Evolutionary conservation across 1,139 yeast species (phyloP).

Genomic region (Pneumocystis murina): DNA sequence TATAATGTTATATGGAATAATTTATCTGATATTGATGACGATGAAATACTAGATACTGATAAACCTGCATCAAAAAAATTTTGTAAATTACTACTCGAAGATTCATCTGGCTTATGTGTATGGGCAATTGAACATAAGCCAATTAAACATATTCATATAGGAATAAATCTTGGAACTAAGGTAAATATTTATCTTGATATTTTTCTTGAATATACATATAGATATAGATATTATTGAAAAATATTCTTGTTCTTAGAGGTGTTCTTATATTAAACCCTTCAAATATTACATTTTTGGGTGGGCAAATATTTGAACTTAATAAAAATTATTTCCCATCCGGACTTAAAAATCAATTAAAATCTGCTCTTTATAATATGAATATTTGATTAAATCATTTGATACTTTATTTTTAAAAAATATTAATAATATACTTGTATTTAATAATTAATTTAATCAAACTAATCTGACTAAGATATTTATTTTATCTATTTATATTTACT

Average conservation of each 20-base stretch:
- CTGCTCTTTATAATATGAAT: not conserved
- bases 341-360: not conserved
- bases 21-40: not conserved
- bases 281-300: not conserved
- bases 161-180: not conserved
- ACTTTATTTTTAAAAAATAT: no score
- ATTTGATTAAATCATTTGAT: not conserved
- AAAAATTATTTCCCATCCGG: not conserved
- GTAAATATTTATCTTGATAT: not conserved
- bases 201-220: no score
- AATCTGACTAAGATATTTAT: no score
- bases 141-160: not conserved
- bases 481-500: no score
- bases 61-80: not conserved
- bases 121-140: not conserved
- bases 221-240: not conserved
- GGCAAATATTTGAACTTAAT: not conserved
- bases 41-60: not conserved
- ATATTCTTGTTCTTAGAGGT: not conserved
- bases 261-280: not conserved
- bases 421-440: no score
- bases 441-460: no score
- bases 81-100: not conserved
- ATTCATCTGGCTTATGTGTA: not conserved
- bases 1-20: not conserved